phyloP scores from a whole-genome alignment of 345 rosid species.

The Ricinus communis region DNA sequence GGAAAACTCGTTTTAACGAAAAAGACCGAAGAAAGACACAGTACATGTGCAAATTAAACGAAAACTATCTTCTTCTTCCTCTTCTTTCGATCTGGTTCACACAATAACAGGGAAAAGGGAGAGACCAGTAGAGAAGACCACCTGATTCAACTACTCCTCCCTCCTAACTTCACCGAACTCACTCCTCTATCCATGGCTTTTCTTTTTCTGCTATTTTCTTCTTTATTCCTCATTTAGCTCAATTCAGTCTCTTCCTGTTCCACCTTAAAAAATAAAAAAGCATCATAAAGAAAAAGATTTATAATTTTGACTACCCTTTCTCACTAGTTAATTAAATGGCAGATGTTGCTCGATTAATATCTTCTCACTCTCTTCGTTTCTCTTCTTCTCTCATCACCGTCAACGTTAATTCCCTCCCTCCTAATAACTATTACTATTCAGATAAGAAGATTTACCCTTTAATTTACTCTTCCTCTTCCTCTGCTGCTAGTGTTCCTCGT shows the following conservation, averaged over 20 bases:
- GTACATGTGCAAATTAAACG: no score
- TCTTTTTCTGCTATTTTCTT: background rate
- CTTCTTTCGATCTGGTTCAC: slow-evolving; percentile 24
- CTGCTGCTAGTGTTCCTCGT: slow-evolving; percentile 30
- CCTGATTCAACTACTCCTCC: no score
- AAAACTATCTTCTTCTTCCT: slow-evolving; percentile 4
- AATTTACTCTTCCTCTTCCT: slow-evolving; percentile 27
- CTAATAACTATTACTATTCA: slow-evolving; percentile 10
- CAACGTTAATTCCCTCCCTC: slow-evolving; percentile 41
- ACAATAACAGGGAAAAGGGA: background rate
- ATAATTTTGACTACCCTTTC: background rate
- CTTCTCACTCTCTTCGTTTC: slow-evolving; percentile 40
- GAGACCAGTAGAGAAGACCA: no score
- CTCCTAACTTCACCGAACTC: no score
- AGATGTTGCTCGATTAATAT: slow-evolving; percentile 48
- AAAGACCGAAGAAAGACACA: background rate
- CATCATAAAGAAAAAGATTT: background rate
- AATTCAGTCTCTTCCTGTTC: background rate
- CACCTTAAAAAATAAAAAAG: no score
- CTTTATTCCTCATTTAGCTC: background rate
- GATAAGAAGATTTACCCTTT: slow-evolving; percentile 42
- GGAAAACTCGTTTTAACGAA: background rate
- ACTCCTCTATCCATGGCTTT: background rate
- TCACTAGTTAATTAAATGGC: slow-evolving; percentile 44
- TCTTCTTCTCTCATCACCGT: slow-evolving; percentile 41